phyloP scores from a whole-genome alignment of 305 asterid species.

The Euphrasia arctica region DNA sequence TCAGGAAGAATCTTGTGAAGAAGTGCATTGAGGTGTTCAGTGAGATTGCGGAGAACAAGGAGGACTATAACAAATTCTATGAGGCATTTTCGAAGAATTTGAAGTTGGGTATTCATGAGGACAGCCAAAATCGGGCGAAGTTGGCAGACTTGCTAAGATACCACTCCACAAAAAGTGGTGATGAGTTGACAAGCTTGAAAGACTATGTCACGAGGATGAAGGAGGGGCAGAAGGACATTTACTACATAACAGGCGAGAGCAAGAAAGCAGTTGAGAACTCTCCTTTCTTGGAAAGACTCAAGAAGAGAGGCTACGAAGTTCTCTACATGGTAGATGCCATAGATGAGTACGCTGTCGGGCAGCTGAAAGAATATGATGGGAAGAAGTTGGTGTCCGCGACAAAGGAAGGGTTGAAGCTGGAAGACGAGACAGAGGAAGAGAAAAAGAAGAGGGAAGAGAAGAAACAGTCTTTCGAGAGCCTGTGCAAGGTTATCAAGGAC shows the following conservation, averaged over 20 bases:
- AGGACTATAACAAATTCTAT: slow-evolving; percentile 65
- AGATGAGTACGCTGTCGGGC: slow-evolving; percentile 70
- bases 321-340: slow-evolving; percentile 78
- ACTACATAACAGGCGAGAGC: slow-evolving; percentile 73
- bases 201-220: slow-evolving; percentile 78
- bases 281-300: slow-evolving; percentile 68
- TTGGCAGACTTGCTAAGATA: slow-evolving; percentile 65
- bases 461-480: slow-evolving; percentile 53
- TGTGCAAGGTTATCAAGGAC: slow-evolving; percentile 66
- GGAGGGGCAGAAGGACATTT: slow-evolving; percentile 77
- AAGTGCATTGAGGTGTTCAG: slow-evolving; percentile 77
- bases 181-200: slow-evolving; percentile 65
- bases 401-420: slow-evolving; percentile 66
- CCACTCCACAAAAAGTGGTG: slow-evolving; percentile 72
- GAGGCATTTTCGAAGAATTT: slow-evolving; percentile 70
- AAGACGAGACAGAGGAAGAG: slow-evolving; percentile 59
- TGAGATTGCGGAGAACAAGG: slow-evolving; percentile 76
- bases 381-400: slow-evolving; percentile 75
- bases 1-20: slow-evolving; percentile 70
- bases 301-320: slow-evolving; percentile 77
- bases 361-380: slow-evolving; percentile 63
- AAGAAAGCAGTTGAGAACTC: slow-evolving; percentile 73
- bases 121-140: slow-evolving; percentile 61
- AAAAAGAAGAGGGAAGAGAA: slow-evolving; percentile 55
- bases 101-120: slow-evolving; percentile 74